Evolutionary conservation across 495 filamentous ascomycete genomes (phyloP), one percentile per base, ranked within the genome.

Genomic region (Barbatosphaeria neglecta): DNA sequence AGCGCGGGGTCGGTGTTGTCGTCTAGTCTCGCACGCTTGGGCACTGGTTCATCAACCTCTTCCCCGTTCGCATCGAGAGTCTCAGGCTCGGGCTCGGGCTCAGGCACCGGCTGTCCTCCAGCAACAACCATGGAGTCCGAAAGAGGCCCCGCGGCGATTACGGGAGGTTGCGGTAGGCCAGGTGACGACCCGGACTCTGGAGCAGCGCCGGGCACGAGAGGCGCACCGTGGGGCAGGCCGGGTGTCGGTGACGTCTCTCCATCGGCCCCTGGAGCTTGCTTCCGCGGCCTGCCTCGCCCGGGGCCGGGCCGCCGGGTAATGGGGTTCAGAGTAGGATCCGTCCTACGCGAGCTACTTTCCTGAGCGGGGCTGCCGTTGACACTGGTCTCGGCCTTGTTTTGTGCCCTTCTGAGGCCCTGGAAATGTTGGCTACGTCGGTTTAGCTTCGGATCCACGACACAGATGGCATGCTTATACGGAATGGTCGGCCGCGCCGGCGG

Each of bases 301-400:
- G 70, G 70, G 13, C 70, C 70, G 2, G 70, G 70, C 25, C 70
- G 60, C 16, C 69, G 60, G 17, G 69, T 74, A 44, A 74, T 73
- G 44, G 70, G 70, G 43, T 74, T 74, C 23, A 53, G 17, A 4
- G 60, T 62, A 18, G 70, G 69, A 50, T 73, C 69, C 35, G 50
- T n/a, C 44, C 54, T 65, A 37, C 65, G 52, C 15, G 62, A 52
- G 7, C 38, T 46, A 33, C 53, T 54, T 7, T 51, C 45, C 23
- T 11, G 33, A 22, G 45, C 9, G n/a, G 41, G 10, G 22, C 53
- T n/a, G n/a, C n/a, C n/a, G n/a, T n/a, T n/a, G n/a, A n/a, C 52
- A 43, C 53, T 60, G 6, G 52, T 15, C 13, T 73, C 70, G n/a
- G 58, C 44, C 49, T 74, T 74, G 43, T 67, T 59, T 42, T 70